Percentiles rank a stretch among this genome's conserved stretches.
Evolutionary conservation across 2,329 filamentous ascomycete genomes (phyloP).

Genomic region (Aureobasidium pullulans): DNA sequence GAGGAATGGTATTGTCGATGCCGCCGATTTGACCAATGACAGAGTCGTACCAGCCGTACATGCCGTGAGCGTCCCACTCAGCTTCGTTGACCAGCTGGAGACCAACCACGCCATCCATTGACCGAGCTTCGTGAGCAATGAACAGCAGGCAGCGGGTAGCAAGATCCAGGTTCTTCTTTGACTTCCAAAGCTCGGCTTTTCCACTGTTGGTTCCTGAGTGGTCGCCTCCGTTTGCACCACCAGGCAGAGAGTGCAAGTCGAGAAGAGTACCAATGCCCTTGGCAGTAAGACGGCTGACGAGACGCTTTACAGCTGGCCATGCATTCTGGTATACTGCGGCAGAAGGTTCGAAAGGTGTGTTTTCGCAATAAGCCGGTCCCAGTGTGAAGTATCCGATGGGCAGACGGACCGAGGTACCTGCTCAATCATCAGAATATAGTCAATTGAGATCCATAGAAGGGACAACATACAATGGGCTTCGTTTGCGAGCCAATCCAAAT

Average conservation of each 20-base stretch:
- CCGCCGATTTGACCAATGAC: constrained; percentile 40
- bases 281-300: constrained; percentile 39
- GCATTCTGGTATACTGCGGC: constrained; percentile 45
- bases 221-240: constrained; percentile 49
- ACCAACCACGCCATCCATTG: constrained; percentile 43
- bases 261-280: constrained; percentile 50
- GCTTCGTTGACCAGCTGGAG: constrained; percentile 55
- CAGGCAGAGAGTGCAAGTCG: constrained; percentile 52
- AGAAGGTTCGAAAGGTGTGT: constrained; percentile 46
- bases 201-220: constrained; percentile 50
- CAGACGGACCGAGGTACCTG: constrained; percentile 48
- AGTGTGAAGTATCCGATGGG: constrained; percentile 55
- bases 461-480: constrained; percentile 40
- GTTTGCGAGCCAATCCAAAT: constrained; percentile 47
- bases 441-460: background rate
- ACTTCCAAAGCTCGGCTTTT: constrained; percentile 46
- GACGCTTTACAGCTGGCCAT: constrained; percentile 43
- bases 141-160: constrained; percentile 43
- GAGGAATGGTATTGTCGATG: constrained; percentile 44
- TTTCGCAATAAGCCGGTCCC: constrained; percentile 42
- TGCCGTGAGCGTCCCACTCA: constrained; percentile 39
- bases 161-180: constrained; percentile 35
- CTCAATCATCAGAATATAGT: background rate
- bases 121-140: constrained; percentile 41
- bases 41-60: constrained; percentile 52